Conservation (phyloP, 805 yeast genomes). For the Yamadazyma scolyti region DNA sequence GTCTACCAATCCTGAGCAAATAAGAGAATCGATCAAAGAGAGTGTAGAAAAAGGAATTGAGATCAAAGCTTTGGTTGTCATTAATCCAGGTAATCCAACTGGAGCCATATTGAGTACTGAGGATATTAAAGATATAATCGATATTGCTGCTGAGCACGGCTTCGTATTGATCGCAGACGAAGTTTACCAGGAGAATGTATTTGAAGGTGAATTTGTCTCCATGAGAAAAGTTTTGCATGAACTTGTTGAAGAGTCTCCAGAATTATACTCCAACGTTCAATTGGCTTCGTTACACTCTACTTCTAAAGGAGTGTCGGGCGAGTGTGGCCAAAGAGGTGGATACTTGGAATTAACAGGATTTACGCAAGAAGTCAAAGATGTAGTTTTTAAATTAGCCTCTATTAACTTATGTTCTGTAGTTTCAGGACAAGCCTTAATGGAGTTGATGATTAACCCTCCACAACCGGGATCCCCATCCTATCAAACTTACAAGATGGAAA, state of each 20-base stretch:
- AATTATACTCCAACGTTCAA: constrained; percentile 67
- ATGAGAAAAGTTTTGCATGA: constrained; percentile 75
- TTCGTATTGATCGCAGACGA: constrained; percentile 93
- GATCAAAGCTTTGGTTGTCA: constrained; percentile 81
- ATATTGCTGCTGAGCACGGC: constrained; percentile 80
- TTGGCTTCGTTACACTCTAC: constrained; percentile 95
- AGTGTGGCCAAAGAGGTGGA: constrained; percentile 99
- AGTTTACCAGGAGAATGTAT: constrained; percentile 93
- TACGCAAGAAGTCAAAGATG: constrained; percentile 59
- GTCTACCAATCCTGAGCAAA: constrained; percentile 73
- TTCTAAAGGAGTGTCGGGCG: constrained; percentile 96
- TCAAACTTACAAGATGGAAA: constrained; percentile 62
- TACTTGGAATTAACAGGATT: constrained; percentile 93
- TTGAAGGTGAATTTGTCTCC: constrained; percentile 76
- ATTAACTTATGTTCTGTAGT: constrained; percentile 93
- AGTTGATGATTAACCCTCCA: constrained; percentile 93
- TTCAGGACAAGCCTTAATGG: constrained; percentile 90
- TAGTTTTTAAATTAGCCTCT: constrained; percentile 81
- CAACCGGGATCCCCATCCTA: constrained; percentile 70
- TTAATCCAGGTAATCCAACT: constrained; percentile 98
- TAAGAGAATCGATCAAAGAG: constrained; percentile 50
- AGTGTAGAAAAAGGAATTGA: constrained; percentile 50
- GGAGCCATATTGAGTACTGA: constrained; percentile 72
- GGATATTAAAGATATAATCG: constrained; percentile 67
- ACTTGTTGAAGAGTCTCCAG: constrained; percentile 51